Conservation (phyloP, 1,139 yeast species). For the Yamadazyma dushanensis region DNA sequence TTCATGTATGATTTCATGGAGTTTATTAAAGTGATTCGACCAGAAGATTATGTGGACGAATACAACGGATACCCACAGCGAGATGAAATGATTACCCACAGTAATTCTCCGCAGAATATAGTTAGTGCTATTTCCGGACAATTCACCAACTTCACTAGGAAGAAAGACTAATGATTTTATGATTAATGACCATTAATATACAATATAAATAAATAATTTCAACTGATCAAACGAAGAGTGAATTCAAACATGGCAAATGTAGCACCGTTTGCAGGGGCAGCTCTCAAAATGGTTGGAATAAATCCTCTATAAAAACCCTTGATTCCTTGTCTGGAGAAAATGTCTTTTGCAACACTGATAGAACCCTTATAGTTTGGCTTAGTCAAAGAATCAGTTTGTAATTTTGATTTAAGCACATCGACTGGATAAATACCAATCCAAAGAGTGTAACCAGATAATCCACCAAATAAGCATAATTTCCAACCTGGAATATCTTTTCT, state of each 20-base stretch:
- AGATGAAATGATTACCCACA: too few species aligned
- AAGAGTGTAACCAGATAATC: conserved; percentile 80
- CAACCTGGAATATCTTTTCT: conserved; percentile 79
- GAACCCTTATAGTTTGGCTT: conserved; percentile 50
- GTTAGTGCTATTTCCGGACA: neutral
- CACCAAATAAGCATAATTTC: conserved; percentile 81
- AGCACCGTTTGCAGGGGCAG: conserved; percentile 97
- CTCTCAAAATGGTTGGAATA: conserved; percentile 85
- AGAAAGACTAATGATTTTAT: neutral
- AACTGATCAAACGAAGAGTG: conserved; percentile 60
- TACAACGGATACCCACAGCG: conserved; percentile 6
- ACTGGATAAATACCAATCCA: conserved; percentile 83
- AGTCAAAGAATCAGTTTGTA: conserved; percentile 75
- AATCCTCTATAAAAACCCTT: conserved; percentile 87
- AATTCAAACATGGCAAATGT: conserved; percentile 90
- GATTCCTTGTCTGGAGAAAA: conserved; percentile 58
- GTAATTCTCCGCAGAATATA: neutral
- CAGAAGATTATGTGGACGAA: conserved; percentile 39
- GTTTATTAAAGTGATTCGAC: conserved; percentile 42
- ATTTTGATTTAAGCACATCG: conserved; percentile 80
- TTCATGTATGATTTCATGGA: conserved; percentile 49
- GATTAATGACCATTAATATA: neutral
- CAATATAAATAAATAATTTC: neutral
- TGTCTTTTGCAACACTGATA: conserved; percentile 54
- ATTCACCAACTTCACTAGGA: neutral